These are phyloP conservation scores for Taphrina wiesneri DNA, from an alignment of 1,139 yeast genomes.

Conservation along the genomic window DNA sequence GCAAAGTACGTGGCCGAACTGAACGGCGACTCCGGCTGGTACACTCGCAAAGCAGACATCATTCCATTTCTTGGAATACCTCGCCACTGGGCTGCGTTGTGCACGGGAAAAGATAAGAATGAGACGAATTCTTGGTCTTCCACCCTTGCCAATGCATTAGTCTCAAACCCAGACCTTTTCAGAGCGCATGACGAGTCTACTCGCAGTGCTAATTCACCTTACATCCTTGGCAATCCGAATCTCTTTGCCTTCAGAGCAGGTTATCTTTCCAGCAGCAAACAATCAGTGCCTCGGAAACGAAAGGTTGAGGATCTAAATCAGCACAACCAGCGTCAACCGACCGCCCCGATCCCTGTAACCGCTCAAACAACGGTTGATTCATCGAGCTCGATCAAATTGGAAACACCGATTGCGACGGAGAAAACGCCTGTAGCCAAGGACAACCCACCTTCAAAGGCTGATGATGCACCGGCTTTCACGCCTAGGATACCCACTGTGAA, in stretches of 20 bases:
- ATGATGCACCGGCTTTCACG: constrained; percentile 15
- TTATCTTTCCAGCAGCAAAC: constrained; percentile 10
- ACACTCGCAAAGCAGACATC: constrained; percentile 33
- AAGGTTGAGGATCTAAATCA: constrained; percentile 7
- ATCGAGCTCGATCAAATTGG: constrained; percentile 6
- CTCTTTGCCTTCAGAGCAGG: constrained; percentile 35
- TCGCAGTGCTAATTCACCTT: constrained; percentile 35
- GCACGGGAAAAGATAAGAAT: constrained; percentile 19
- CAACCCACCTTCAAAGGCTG: background rate
- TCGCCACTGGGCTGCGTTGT: constrained; percentile 32
- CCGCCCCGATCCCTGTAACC: background rate
- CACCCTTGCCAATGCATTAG: constrained; percentile 31
- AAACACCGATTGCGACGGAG: background rate
- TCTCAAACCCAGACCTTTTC: constrained; percentile 31
- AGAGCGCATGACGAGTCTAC: constrained; percentile 35
- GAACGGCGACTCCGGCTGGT: constrained; percentile 20
- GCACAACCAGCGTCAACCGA: background rate
- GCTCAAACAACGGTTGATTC: background rate
- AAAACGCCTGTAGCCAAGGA: background rate
- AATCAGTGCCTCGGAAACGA: constrained; percentile 15
- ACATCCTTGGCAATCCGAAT: constrained; percentile 34
- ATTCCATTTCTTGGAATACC: constrained; percentile 35
- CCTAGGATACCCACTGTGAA: constrained; percentile 17
- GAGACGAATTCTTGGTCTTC: constrained; percentile 33
- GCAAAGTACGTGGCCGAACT: constrained; percentile 24